These are phyloP conservation scores for Emmonsiellopsis sp. DNA, from an alignment of 2,329 filamentous ascomycete genomes.

Conservation along the genomic window DNA sequence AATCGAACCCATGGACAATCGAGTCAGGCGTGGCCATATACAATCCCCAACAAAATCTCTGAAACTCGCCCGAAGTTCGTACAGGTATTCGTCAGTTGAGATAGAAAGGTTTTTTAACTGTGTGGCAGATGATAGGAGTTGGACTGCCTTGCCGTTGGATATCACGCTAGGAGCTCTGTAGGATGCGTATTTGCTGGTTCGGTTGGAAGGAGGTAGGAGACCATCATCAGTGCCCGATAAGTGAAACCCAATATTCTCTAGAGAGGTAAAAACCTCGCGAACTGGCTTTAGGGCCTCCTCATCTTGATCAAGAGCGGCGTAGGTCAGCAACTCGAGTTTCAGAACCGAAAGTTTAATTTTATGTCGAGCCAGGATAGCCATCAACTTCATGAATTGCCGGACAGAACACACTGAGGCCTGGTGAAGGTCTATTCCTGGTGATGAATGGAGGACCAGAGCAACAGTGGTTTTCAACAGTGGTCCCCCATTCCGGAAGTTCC, in stretches of 20 bases:
- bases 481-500: neutral
- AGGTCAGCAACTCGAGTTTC: neutral
- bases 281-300: neutral
- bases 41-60: neutral
- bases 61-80: neutral
- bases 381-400: slow-evolving; percentile 2
- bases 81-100: neutral
- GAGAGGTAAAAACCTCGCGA: neutral
- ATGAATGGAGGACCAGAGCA: neutral
- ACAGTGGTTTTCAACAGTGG: neutral
- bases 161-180: neutral
- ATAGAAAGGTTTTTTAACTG: neutral
- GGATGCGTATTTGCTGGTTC: neutral
- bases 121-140: neutral
- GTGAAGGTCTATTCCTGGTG: neutral
- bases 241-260: neutral
- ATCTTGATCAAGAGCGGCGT: slow-evolving; percentile 1
- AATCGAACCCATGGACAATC: neutral
- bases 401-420: slow-evolving; percentile 1
- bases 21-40: neutral
- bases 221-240: neutral
- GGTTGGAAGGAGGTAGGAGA: neutral
- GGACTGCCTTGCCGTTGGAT: neutral
- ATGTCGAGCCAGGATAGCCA: neutral
- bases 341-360: slow-evolving; percentile 1